Percentiles rank a stretch among this genome's conserved stretches.
Evolutionary conservation across 495 filamentous ascomycete species (phyloP).

Genomic region (Penicillium soppii): DNA sequence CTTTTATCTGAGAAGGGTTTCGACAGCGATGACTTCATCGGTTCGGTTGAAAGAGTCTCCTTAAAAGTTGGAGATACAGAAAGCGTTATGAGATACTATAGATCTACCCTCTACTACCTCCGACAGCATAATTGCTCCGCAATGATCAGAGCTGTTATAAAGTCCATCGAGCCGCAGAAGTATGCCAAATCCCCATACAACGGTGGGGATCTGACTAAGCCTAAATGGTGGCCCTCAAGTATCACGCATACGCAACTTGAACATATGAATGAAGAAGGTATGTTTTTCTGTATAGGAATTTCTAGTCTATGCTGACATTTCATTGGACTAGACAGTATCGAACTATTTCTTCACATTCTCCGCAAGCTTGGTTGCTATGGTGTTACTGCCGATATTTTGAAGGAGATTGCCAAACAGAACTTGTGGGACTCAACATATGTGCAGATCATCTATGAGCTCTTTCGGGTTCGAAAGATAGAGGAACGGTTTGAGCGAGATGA

Average conservation of each 20-base stretch:
- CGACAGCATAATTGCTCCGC: slow-evolving; percentile 68
- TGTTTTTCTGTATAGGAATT: slow-evolving; percentile 17
- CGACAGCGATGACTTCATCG: no score
- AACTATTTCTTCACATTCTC: slow-evolving; percentile 42
- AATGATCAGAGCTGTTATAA: slow-evolving; percentile 76
- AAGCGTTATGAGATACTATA: slow-evolving; percentile 37
- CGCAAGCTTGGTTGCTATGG: slow-evolving; percentile 31
- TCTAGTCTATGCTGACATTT: background rate
- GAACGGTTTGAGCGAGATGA: slow-evolving; percentile 49
- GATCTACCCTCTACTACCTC: slow-evolving; percentile 56
- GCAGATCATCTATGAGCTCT: slow-evolving; percentile 49
- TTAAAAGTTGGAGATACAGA: slow-evolving; percentile 36
- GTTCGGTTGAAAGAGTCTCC: no score
- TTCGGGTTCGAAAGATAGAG: slow-evolving; percentile 51
- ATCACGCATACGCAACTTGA: slow-evolving; percentile 77
- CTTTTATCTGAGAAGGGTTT: no score
- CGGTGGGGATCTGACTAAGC: slow-evolving; percentile 56
- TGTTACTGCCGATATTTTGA: slow-evolving; percentile 39
- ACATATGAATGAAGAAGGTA: slow-evolving; percentile 74
- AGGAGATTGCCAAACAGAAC: slow-evolving; percentile 38
- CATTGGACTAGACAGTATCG: slow-evolving; percentile 33
- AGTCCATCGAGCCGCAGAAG: slow-evolving; percentile 78
- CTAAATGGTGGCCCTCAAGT: slow-evolving; percentile 78
- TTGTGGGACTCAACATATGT: slow-evolving; percentile 29
- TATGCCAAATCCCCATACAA: slow-evolving; percentile 66